Percentiles rank a stretch among this genome's conserved stretches.
These are phyloP conservation scores for Pochonia chlamydosporia DNA, from an alignment of 2,329 filamentous ascomycete genomes.

Conservation along the genomic window DNA sequence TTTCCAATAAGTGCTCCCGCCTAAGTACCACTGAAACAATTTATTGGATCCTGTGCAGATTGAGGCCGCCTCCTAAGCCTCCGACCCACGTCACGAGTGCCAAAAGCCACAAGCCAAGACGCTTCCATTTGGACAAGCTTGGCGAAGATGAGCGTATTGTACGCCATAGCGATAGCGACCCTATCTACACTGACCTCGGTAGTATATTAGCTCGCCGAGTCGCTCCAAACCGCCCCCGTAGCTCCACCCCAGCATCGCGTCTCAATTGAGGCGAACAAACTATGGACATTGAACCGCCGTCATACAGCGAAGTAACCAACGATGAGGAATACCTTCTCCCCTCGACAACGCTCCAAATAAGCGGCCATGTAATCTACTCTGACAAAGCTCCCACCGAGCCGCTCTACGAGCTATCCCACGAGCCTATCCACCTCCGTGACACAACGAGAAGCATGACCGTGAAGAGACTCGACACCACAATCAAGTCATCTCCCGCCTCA, in stretches of 20 bases:
- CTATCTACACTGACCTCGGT: too few species aligned
- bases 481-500: constrained; percentile 13
- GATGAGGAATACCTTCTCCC: constrained; percentile 15
- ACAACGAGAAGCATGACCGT: constrained; percentile 24
- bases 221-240: not conserved
- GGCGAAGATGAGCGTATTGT: too few species aligned
- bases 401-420: constrained; percentile 31
- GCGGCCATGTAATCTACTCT: constrained; percentile 28
- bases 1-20: not conserved
- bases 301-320: constrained; percentile 14
- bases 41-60: not conserved
- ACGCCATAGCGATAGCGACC: too few species aligned
- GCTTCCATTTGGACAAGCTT: too few species aligned
- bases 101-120: not conserved
- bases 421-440: constrained; percentile 25
- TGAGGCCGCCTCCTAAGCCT: not conserved
- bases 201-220: too few species aligned
- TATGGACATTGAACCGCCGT: constrained; percentile 12
- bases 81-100: not conserved
- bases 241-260: not conserved
- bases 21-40: not conserved
- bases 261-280: not conserved
- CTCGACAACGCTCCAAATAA: constrained; percentile 26
- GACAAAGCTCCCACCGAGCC: constrained; percentile 20
- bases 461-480: constrained; percentile 23